A percentile compares a stretch with the other conserved stretches of the same genome.
Conservation (phyloP, 106 monocot genomes). For the Dendrobium catenatum region DNA sequence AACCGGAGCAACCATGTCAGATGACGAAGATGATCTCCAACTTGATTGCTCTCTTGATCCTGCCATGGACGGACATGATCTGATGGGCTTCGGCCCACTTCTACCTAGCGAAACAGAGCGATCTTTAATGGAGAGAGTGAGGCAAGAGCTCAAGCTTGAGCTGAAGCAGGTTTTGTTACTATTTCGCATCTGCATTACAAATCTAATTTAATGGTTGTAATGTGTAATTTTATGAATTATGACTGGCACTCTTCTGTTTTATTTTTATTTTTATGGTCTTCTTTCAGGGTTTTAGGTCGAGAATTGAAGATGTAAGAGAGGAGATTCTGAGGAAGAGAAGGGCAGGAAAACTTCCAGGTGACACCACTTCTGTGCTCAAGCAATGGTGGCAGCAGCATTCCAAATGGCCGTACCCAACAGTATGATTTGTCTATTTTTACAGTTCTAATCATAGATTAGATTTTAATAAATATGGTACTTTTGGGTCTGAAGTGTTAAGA, state of each 20-base stretch:
- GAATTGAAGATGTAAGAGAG: slow-evolving; percentile 96
- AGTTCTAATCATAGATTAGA: no score
- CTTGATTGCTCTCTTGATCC: slow-evolving; percentile 27
- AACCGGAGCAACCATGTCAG: slow-evolving; percentile 91
- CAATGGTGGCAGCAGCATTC: slow-evolving; percentile 99
- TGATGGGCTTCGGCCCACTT: slow-evolving; percentile 92
- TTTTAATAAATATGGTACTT: background rate
- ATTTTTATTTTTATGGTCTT: background rate
- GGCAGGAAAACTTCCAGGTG: slow-evolving; percentile 97
- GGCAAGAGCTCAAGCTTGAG: slow-evolving; percentile 85
- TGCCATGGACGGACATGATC: slow-evolving; percentile 52
- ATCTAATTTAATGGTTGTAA: background rate
- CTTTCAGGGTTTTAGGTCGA: slow-evolving; percentile 77
- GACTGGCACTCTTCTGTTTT: background rate
- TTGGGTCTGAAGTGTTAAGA: background rate
- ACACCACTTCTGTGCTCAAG: slow-evolving; percentile 90
- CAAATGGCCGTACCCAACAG: slow-evolving; percentile 98
- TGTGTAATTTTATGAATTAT: background rate
- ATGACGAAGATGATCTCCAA: slow-evolving; percentile 61
- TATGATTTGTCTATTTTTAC: slow-evolving; percentile 15
- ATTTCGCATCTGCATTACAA: background rate
- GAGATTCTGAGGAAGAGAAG: slow-evolving; percentile 94
- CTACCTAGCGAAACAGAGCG: slow-evolving; percentile 87
- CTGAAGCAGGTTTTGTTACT: slow-evolving; percentile 56
- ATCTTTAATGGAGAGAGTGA: slow-evolving; percentile 91